These are phyloP conservation scores for Rhipidocladum racemiflorum DNA, from an alignment of 176 grass and related monocot genomes.

Conservation along the genomic window DNA sequence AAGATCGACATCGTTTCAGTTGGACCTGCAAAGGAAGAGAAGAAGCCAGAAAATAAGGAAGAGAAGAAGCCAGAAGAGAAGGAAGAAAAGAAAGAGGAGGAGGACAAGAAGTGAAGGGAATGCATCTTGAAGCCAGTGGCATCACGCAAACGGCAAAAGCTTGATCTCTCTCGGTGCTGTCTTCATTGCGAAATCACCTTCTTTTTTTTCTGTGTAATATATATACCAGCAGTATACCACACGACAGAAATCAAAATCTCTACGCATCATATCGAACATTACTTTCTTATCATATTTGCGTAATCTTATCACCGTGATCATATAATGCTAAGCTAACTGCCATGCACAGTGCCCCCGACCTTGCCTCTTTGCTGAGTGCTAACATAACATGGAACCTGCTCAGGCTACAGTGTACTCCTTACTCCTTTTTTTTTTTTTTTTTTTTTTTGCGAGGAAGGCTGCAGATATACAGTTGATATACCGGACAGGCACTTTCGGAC, in stretches of 20 bases:
- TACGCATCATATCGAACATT: neutral
- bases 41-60: slow-evolving; percentile 31
- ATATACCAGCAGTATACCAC: no score
- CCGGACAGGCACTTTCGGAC: neutral
- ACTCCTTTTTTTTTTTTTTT: no score
- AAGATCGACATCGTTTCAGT: slow-evolving; percentile 81
- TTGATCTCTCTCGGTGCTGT: neutral
- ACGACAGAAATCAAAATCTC: neutral
- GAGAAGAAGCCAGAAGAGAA: slow-evolving; percentile 15
- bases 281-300: neutral
- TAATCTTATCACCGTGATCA: neutral
- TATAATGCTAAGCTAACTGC: neutral
- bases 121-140: neutral
- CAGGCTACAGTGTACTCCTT: neutral
- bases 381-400: neutral
- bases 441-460: no score
- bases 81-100: slow-evolving; percentile 47
- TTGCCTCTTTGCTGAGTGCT: neutral
- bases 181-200: no score
- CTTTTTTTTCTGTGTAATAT: no score
- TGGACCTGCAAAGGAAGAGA: slow-evolving; percentile 78
- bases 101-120: slow-evolving; percentile 48
- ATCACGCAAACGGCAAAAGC: slow-evolving; percentile 12
- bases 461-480: no score
- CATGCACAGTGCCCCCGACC: neutral